Evolutionary conservation across 140 eudicot species (phyloP), one percentile per base, ranked within the genome.

Genomic region (Oenanthe javanica): DNA sequence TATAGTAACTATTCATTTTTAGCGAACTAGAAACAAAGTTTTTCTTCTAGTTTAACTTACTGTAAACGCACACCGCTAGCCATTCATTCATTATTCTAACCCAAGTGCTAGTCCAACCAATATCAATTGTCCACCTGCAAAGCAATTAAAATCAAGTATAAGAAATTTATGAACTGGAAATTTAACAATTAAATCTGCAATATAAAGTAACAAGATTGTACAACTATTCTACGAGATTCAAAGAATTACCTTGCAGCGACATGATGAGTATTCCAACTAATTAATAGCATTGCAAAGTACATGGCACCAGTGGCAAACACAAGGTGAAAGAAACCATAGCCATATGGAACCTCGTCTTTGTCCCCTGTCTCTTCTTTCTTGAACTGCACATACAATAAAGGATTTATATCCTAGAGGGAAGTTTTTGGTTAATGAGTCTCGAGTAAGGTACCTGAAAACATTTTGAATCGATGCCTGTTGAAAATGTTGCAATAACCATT

Each of bases 71-170:
- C 36, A 84, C 96, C 0, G 97, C 97, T 19, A 92, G 87, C 97
- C 96, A 92, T 77, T 92, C 97, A 38, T 92, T 89, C 74, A 92
- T 95, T 79, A 92, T 84, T 85, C 97, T 88, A 49, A 92, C 97
- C 97, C 97, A 92, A 21, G 97, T 87, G 78, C 97, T 92, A 1
- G 97, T 92, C 97, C 97, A 92, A 13, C 97, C 97, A 31, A 92
- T 86, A 69, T 92, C 97, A 50, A 92, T 90, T 5, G 96, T 92
- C 93, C 93, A 92, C 86, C 97, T 92, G 87, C 81, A 83, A 61
- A 21, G 0, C 4, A 0, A 36, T 23, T 11, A 4, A 4, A 23
- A 8, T n/a, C 61, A 48, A 12, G 21, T 18, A n/a, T 48, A 19
- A 47, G 78, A 45, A 12, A 16, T 7, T 9, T 0, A 19, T 55